Percentiles rank a stretch among this genome's conserved stretches.
Evolutionary conservation across 768 basidiomycete species (phyloP).

Genomic region (Agaricus sinodeliciosus): DNA sequence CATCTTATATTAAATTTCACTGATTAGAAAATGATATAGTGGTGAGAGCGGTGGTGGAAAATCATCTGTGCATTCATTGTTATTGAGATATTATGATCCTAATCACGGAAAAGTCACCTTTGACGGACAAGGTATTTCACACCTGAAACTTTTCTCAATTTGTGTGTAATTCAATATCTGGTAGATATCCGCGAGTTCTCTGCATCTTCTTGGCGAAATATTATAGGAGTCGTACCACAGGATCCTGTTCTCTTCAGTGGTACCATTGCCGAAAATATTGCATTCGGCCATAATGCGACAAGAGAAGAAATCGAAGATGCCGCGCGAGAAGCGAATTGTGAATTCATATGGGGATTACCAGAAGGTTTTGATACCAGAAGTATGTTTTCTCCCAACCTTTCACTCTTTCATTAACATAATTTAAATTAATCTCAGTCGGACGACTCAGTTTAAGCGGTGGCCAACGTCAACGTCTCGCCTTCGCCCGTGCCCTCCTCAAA

Average conservation of each 20-base stretch:
- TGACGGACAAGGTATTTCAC: slow-evolving; percentile 70
- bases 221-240: slow-evolving; percentile 94
- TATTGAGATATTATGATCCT: slow-evolving; percentile 88
- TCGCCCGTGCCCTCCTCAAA: slow-evolving; percentile 82
- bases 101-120: slow-evolving; percentile 76
- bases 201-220: slow-evolving; percentile 77
- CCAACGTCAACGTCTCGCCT: slow-evolving; percentile 75
- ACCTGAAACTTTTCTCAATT: neutral
- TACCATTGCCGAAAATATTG: slow-evolving; percentile 92
- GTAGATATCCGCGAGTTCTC: slow-evolving; percentile 84
- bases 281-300: slow-evolving; percentile 77
- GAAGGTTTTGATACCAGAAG: slow-evolving; percentile 91
- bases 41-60: slow-evolving; percentile 94
- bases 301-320: slow-evolving; percentile 83
- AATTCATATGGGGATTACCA: slow-evolving; percentile 93
- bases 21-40: slow-evolving; percentile 30
- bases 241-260: slow-evolving; percentile 89
- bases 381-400: slow-evolving; percentile 28
- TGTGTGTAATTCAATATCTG: neutral
- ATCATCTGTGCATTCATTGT: slow-evolving; percentile 82
- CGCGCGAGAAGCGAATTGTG: slow-evolving; percentile 89
- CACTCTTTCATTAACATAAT: too few relatives aligned
- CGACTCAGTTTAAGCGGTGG: slow-evolving; percentile 70
- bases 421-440: slow-evolving; percentile 38
- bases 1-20: neutral